These are phyloP conservation scores for Heterobasidion occidentale DNA, from an alignment of 1,284 basidiomycete genomes.

Conservation along the genomic window DNA sequence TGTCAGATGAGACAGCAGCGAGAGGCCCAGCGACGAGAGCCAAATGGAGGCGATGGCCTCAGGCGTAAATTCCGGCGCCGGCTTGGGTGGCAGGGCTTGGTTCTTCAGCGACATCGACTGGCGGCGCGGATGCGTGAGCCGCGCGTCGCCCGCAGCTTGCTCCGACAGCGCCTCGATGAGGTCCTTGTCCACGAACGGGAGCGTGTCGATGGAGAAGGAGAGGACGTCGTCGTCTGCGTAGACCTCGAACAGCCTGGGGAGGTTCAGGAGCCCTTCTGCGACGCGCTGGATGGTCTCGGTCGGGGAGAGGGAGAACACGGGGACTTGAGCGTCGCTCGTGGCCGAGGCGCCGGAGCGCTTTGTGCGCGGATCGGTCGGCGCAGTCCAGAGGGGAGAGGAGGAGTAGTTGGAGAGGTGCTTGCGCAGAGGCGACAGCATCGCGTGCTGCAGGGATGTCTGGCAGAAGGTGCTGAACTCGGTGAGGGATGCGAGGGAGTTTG, in stretches of 20 bases:
- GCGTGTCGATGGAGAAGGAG: conserved; percentile 80
- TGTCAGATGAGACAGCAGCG: conserved; percentile 70
- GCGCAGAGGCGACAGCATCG: conserved; percentile 81
- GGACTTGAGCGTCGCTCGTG: conserved; percentile 70
- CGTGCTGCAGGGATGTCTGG: conserved; percentile 73
- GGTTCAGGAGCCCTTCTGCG: conserved; percentile 88
- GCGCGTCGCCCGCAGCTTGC: conserved; percentile 18
- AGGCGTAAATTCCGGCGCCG: conserved; percentile 35
- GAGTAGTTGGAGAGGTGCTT: conserved; percentile 72
- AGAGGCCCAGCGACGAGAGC: conserved; percentile 83
- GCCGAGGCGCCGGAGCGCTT: conserved; percentile 29
- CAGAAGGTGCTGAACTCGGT: conserved; percentile 47
- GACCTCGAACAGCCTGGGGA: conserved; percentile 90
- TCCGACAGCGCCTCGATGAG: conserved; percentile 42
- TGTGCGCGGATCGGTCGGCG: conserved; percentile 37
- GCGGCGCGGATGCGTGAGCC: conserved; percentile 12
- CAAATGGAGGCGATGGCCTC: conserved; percentile 83
- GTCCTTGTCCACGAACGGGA: conserved; percentile 63
- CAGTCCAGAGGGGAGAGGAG: conserved; percentile 61
- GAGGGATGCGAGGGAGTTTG: conserved; percentile 54
- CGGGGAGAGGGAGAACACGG: conserved; percentile 88
- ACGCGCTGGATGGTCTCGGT: conserved; percentile 85
- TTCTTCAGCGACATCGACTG: conserved; percentile 8
- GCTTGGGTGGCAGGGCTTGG: conserved; percentile 22
- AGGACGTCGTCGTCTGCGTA: conserved; percentile 89